Evolutionary conservation across 805 yeast genomes (phyloP).

Genomic region (Wickerhamomyces bisporus): DNA sequence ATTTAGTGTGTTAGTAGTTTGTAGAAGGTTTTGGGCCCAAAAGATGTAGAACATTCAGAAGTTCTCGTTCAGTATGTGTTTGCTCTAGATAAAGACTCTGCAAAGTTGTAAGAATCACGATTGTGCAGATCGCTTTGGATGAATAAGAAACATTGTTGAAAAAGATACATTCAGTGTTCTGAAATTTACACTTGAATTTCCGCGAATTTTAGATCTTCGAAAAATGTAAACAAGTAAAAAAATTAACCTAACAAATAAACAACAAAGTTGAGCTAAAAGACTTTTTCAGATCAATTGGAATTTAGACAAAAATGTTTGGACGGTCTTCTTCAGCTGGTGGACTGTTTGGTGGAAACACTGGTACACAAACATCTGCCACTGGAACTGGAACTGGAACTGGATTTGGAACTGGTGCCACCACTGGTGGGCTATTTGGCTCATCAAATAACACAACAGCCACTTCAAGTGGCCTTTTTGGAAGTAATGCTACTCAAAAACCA

Average conservation of each 20-base stretch:
- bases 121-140: too few species aligned
- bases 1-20: too few species aligned
- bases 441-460: not conserved
- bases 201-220: not conserved
- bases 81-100: too few species aligned
- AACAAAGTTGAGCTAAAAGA: not conserved
- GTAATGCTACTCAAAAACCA: not conserved
- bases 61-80: too few species aligned
- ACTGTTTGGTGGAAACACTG: slow-evolving; percentile 19
- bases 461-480: slow-evolving; percentile 1
- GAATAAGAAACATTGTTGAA: too few species aligned
- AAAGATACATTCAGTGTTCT: too few species aligned
- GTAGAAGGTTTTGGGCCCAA: too few species aligned
- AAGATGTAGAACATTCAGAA: too few species aligned
- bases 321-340: slow-evolving; percentile 22
- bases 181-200: not conserved
- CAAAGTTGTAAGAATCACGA: too few species aligned
- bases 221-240: not conserved
- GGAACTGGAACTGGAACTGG: slow-evolving; percentile 6
- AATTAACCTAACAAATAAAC: not conserved
- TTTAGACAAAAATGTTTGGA: slow-evolving; percentile 8
- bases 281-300: not conserved
- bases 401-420: slow-evolving; percentile 19
- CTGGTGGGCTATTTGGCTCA: slow-evolving; percentile 22
- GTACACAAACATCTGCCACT: slow-evolving; percentile 1